phyloP scores from a whole-genome alignment of 2,329 filamentous ascomycete species.

The Rutstroemia sydowiana region DNA sequence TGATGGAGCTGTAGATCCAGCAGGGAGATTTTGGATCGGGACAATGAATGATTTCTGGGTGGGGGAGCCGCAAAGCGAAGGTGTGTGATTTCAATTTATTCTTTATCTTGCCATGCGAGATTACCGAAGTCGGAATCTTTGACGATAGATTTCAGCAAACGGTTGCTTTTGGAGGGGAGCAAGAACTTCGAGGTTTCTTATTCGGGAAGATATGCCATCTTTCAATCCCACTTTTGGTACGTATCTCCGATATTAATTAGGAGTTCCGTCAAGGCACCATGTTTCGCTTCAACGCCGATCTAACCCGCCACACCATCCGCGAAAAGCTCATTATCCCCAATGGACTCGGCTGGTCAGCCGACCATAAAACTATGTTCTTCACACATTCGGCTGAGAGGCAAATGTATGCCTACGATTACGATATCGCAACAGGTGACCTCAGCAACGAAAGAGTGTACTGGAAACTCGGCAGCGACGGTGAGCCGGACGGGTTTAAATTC shows the following conservation, averaged over 20 bases:
- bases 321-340: constrained; percentile 72
- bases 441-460: constrained; percentile 64
- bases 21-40: constrained; percentile 78
- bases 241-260: too few relatives aligned
- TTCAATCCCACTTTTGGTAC: too few relatives aligned
- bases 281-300: constrained; percentile 60
- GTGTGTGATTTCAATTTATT: constrained; percentile 17
- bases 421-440: constrained; percentile 53
- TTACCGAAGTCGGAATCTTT: too few relatives aligned
- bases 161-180: too few relatives aligned
- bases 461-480: constrained; percentile 55
- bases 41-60: constrained; percentile 71
- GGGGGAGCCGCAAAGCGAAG: constrained; percentile 31
- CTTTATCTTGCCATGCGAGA: not conserved
- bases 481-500: constrained; percentile 78
- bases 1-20: constrained; percentile 73
- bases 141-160: too few relatives aligned
- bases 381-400: constrained; percentile 67
- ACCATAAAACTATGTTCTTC: constrained; percentile 62
- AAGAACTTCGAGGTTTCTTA: too few relatives aligned
- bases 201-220: too few relatives aligned
- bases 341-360: constrained; percentile 71
- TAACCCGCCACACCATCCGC: constrained; percentile 52
- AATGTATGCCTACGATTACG: constrained; percentile 71
- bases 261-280: constrained; percentile 66